phyloP scores from a whole-genome alignment of 2,329 filamentous ascomycete species.

The Colletotrichum tanaceti region DNA sequence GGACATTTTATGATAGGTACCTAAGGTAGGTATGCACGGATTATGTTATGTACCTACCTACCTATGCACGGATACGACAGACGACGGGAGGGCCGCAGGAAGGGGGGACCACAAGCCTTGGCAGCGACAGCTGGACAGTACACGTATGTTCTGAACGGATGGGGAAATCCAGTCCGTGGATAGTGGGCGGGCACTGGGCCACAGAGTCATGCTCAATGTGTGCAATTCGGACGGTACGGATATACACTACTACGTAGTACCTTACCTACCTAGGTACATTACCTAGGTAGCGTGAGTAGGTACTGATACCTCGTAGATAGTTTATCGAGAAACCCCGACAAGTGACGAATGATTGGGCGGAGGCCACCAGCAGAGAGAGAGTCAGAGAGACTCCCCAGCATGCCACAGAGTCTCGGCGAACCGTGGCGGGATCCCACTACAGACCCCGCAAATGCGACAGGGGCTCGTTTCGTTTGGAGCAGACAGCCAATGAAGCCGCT shows the following conservation, averaged over 20 bases:
- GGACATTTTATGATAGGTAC: too few species aligned
- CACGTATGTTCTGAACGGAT: constrained; percentile 7
- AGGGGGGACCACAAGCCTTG: neutral
- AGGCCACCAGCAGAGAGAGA: constrained; percentile 5
- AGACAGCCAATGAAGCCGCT: constrained; percentile 50
- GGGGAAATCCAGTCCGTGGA: constrained; percentile 23
- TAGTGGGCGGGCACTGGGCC: neutral
- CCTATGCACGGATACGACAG: neutral
- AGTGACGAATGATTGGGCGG: constrained; percentile 23
- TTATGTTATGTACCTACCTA: too few species aligned
- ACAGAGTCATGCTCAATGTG: neutral
- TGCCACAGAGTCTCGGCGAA: constrained; percentile 21
- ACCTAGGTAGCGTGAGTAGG: too few species aligned
- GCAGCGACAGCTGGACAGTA: constrained; percentile 15
- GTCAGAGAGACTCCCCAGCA: neutral
- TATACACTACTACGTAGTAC: too few species aligned
- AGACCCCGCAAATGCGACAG: constrained; percentile 28
- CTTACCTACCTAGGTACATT: too few species aligned
- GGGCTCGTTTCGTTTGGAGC: constrained; percentile 40
- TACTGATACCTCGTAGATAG: too few species aligned
- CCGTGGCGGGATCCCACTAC: constrained; percentile 23
- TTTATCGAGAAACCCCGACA: neutral
- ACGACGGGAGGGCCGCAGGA: neutral
- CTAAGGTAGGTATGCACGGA: too few species aligned
- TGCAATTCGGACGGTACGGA: too few species aligned